A percentile compares a stretch with the other conserved stretches of the same genome.
phyloP scores from a whole-genome alignment of 306 rosid genomes.

The Senna tora region DNA sequence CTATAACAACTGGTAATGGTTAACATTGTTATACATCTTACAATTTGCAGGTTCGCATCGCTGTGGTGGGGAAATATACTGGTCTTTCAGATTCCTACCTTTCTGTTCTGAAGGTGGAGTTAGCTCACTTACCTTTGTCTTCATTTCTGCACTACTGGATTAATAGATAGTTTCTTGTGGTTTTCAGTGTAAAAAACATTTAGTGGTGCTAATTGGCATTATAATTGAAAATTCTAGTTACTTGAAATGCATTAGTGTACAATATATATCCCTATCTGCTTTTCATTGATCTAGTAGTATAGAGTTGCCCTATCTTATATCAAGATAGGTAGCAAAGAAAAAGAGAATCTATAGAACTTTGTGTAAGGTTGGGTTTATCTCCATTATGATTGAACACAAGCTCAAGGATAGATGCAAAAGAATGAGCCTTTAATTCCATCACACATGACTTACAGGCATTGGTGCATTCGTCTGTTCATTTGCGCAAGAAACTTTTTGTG shows the following conservation, averaged over 20 bases:
- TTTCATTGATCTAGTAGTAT: too few relatives aligned
- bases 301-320: too few relatives aligned
- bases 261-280: conserved; percentile 12
- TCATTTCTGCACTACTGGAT: conserved; percentile 2
- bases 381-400: background rate
- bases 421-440: conserved; percentile 18
- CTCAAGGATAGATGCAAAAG: conserved; percentile 13
- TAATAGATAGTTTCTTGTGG: background rate
- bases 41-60: conserved; percentile 74
- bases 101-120: conserved; percentile 76
- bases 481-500: conserved; percentile 67
- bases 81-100: conserved; percentile 90
- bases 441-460: conserved; percentile 62
- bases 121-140: conserved; percentile 13
- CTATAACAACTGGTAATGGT: conserved; percentile 1
- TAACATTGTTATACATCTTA: conserved; percentile 4
- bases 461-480: conserved; percentile 73
- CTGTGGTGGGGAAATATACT: conserved; percentile 94
- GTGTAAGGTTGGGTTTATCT: conserved; percentile 16
- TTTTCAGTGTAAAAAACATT: background rate
- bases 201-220: conserved; percentile 9
- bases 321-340: too few relatives aligned
- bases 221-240: background rate
- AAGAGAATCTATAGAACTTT: too few relatives aligned
- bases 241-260: background rate